Base-by-base conservation (phyloP, 1,284 basidiomycete genomes). In the Boletus smithii region DNA sequence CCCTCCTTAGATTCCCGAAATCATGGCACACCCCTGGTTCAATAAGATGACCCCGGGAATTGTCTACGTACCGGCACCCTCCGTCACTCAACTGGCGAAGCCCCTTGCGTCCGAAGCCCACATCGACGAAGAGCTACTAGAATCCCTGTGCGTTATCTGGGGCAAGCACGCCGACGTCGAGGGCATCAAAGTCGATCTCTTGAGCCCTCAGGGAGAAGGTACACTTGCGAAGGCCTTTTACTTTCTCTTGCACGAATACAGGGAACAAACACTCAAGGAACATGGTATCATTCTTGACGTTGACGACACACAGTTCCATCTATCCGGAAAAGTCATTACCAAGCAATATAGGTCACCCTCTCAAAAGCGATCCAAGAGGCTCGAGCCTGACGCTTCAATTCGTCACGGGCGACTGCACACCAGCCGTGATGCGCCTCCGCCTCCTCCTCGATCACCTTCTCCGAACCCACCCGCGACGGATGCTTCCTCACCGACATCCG, bases 151-250 rank as follows among this genome's bases (percentile, higher is more conserved):
- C 58, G 87, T 95, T 40, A 85, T 95, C 61, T 94, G 90, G 88
- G 86, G 83, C 9, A 82, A 83, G 29, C 79, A 88, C 45, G 74
- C 79, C 2, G 69, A 76, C 23, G 73, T 73, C 18, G 73, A 80
- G 14, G 69, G 61, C n/a, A 84, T 89, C 60, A 76, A 73, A 46
- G 63, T 71, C 24, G 86, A 89, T 56, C 71, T 89, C 3, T 76
- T 86, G 53, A 77, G 81, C 29, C 77, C 81, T 11, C 72, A 73
- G 26, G 81, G 80, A 16, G 69, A 79, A 64, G 89, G 80, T 50
- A 85, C 83, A 4, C 84, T 92, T 63, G 90, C 92, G 23, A 97
- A 97, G 68, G 91, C 91, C 0, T 94, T 97, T 68, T 97, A 95
- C 63, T 93, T 91, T 66, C 75, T 97, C 37, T 76, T 97, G 18